Evolutionary conservation across 345 rosid genomes (phyloP).

Genomic region (Bretschneidera sinensis): DNA sequence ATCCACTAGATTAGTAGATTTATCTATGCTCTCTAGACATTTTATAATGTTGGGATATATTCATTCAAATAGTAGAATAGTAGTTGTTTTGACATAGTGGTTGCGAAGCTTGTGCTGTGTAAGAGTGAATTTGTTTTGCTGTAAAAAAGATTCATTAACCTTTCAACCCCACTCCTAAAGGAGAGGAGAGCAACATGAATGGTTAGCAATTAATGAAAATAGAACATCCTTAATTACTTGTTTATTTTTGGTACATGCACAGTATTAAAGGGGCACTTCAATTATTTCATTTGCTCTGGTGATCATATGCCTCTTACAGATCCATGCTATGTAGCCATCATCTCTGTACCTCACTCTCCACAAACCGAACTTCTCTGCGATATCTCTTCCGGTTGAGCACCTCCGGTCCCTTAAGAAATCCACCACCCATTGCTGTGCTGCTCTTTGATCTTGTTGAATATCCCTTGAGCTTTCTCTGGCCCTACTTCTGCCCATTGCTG

Average conservation of each 20-base stretch:
- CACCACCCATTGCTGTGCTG: conserved; percentile 88
- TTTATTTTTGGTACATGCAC: conserved; percentile 2
- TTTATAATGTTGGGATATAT: not conserved
- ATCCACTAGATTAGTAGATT: not conserved
- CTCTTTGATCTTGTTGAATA: conserved; percentile 59
- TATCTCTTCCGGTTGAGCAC: conserved; percentile 77
- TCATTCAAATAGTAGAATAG: too few species aligned
- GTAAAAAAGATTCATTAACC: not conserved
- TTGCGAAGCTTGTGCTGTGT: not conserved
- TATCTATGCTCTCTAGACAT: not conserved
- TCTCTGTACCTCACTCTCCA: conserved; percentile 86
- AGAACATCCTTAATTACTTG: too few species aligned
- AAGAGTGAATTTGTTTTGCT: too few species aligned
- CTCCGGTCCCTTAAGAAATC: conserved; percentile 74
- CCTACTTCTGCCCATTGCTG: conserved; percentile 50
- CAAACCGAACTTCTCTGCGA: conserved; percentile 87
- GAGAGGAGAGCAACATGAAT: too few species aligned
- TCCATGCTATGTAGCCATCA: conserved; percentile 86
- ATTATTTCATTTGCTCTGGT: conserved; percentile 63
- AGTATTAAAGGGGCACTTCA: conserved; percentile 52
- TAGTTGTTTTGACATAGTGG: not conserved
- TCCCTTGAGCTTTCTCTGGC: conserved; percentile 29
- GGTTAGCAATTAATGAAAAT: too few species aligned
- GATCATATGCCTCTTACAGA: conserved; percentile 77
- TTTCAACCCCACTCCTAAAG: not conserved